Conservation (phyloP, 139 green algal genomes). For the Ettlia oleoabundans region DNA sequence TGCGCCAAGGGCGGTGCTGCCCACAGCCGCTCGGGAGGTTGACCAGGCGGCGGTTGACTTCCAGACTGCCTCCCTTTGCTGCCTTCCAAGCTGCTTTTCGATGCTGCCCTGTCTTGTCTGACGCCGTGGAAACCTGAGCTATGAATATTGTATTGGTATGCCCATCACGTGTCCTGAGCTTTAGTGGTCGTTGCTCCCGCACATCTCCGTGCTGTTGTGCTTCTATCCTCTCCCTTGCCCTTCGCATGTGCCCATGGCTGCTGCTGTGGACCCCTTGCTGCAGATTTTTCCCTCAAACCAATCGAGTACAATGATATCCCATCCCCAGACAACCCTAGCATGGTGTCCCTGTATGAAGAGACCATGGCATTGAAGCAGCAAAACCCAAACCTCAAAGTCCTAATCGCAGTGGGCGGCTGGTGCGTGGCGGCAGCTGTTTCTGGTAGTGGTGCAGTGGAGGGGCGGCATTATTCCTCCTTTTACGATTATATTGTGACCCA, state of each 20-base stretch:
- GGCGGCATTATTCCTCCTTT: too few relatives aligned
- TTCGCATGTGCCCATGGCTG: background rate
- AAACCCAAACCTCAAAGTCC: slow-evolving; percentile 28
- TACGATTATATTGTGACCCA: too few relatives aligned
- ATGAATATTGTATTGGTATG: too few relatives aligned
- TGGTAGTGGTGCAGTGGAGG: background rate
- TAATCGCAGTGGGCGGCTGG: slow-evolving; percentile 36
- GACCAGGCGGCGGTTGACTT: too few relatives aligned
- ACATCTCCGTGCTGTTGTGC: too few relatives aligned
- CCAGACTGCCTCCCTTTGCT: background rate
- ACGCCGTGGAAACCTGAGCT: too few relatives aligned
- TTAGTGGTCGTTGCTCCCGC: too few relatives aligned
- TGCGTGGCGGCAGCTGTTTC: background rate
- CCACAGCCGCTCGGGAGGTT: too few relatives aligned
- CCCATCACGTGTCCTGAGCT: too few relatives aligned
- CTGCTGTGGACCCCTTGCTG: too few relatives aligned
- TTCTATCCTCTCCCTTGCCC: background rate
- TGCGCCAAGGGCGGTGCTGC: background rate
- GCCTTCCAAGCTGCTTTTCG: background rate
- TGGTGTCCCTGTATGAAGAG: slow-evolving; percentile 11
- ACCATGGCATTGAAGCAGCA: slow-evolving; percentile 26
- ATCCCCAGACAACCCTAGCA: background rate
- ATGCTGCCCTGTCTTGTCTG: background rate
- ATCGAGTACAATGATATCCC: slow-evolving; percentile 36
- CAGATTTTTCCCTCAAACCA: slow-evolving; percentile 33